Conservation (phyloP, 2,329 filamentous ascomycete species). For the Paracoccidioides brasiliensis region DNA sequence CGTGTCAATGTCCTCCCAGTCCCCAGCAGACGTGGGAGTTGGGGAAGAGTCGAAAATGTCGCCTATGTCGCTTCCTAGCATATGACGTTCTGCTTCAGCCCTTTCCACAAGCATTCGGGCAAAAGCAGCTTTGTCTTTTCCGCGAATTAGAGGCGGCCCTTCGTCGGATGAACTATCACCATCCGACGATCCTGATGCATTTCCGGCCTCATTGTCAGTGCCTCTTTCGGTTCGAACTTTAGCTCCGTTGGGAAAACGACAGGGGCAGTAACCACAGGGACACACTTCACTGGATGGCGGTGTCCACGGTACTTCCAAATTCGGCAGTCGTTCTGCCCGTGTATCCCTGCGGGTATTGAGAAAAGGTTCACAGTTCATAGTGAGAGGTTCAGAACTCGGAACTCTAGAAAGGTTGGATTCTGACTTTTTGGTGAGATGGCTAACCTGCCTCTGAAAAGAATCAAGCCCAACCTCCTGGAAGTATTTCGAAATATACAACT, state of each 20-base stretch:
- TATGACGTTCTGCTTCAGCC: neutral
- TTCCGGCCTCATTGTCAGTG: neutral
- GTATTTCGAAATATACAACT: neutral
- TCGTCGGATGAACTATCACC: no score
- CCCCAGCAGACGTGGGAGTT: neutral
- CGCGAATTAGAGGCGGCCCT: neutral
- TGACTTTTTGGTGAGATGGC: neutral
- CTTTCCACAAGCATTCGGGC: neutral
- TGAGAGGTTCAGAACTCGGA: neutral
- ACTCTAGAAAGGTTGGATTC: neutral
- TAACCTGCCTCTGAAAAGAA: neutral
- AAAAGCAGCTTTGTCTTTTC: slow-evolving; percentile 4
- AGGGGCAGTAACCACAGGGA: neutral
- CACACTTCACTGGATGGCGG: neutral
- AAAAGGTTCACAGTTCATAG: neutral
- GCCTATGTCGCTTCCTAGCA: slow-evolving; percentile 2
- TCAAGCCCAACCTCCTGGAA: neutral
- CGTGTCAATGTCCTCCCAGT: neutral
- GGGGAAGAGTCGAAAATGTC: slow-evolving; percentile 1
- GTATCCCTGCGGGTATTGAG: neutral
- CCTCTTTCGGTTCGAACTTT: neutral
- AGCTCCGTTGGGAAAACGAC: no score
- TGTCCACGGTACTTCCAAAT: neutral
- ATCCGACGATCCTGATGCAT: no score
- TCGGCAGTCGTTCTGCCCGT: neutral